Base-by-base conservation (phyloP, 179 eudicot genomes). In the Vitellaria paradoxa region DNA sequence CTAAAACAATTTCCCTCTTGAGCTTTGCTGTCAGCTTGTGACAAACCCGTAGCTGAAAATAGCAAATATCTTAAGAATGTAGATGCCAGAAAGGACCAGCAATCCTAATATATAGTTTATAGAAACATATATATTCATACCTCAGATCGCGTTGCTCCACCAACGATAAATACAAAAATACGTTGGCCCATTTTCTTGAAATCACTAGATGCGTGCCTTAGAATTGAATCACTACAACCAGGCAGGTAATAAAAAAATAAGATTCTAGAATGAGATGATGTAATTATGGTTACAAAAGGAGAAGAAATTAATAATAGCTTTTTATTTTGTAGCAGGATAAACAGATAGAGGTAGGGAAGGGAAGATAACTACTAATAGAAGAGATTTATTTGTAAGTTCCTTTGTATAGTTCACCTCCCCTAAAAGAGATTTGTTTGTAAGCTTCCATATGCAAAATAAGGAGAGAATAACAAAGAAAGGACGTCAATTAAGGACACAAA, bases 91-190 rank as follows among this genome's bases (percentile, higher is more conserved):
- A 23, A 15, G 50, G 0, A 62, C 26, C 18, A 50, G 40, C 30
- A 21, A 20, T 68, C 46, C 17, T 45, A 30, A 30, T 30, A 30
- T 30, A 2, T 30, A 61, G 53, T 5, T 70, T n/a, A 18, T n/a
- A 60, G 24, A 70, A 73, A 73, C 53, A 64, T 42, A 67, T 20
- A 68, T 60, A 70, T 37, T 59, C 77, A 66, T 84, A 91, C 98
- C 95, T 94, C 97, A 24, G 97, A 92, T 56, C 98, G 85, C 70
- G 96, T 92, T 68, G 97, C 98, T 70, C 97, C 95, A 72, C 98
- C 98, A 62, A 91, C 91, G 57, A 94, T 88, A 81, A 94, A 92
- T 76, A 94, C 89, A 79, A 94, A 92, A 69, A 94, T 85, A 45
- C 96, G 92, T 73, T 78, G 92, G 81, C 96, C 97, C 91, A 86